Conservation (phyloP, 176 grass and related monocot genomes). For the Hordeum vulgare region DNA sequence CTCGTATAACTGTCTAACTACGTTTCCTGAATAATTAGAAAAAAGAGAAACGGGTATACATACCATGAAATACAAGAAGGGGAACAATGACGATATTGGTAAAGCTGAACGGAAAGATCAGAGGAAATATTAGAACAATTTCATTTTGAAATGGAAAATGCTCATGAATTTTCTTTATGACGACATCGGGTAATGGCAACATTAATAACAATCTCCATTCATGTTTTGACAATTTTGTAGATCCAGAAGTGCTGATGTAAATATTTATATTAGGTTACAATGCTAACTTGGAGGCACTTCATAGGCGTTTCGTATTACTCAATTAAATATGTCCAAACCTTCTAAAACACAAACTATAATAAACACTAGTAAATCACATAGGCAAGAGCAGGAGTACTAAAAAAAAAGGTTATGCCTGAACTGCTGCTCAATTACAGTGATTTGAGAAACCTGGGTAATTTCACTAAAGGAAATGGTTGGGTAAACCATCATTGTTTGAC, state of each 20-base stretch:
- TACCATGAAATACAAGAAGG: constrained; percentile 89
- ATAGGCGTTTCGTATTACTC: background rate
- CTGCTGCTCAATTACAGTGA: background rate
- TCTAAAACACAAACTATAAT: background rate
- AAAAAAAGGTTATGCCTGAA: background rate
- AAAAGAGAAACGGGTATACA: constrained; percentile 1
- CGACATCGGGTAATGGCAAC: background rate
- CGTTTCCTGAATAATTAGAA: background rate
- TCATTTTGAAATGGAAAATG: background rate
- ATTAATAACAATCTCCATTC: background rate
- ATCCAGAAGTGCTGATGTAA: background rate
- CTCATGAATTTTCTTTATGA: background rate
- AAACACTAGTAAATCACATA: background rate
- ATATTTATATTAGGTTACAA: background rate
- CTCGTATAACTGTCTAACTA: background rate
- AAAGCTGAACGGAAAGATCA: constrained; percentile 54
- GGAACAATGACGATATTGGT: constrained; percentile 54
- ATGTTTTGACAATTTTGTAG: background rate
- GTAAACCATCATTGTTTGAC: background rate
- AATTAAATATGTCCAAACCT: background rate
- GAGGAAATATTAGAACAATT: constrained; percentile 13
- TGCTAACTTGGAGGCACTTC: background rate
- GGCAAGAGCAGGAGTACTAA: background rate
- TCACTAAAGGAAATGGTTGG: background rate
- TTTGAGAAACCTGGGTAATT: background rate